Conservation (phyloP, 164 flowering plant genomes). For the Chimonanthus salicifolius region DNA sequence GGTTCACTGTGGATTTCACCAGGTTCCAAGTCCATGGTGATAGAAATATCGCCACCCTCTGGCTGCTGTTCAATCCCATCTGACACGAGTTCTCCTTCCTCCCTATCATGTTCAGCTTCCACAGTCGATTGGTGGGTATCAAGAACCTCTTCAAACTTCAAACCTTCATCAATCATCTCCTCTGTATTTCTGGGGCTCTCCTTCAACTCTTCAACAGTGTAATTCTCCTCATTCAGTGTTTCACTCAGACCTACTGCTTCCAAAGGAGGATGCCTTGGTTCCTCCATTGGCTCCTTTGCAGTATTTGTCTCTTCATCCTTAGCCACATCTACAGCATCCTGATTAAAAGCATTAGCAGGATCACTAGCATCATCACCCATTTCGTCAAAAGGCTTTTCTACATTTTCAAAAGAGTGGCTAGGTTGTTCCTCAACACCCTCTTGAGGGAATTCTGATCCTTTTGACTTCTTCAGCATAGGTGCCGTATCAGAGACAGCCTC, state of each 20-base stretch:
- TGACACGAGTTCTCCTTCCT: conserved; percentile 73
- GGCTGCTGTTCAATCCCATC: conserved; percentile 37
- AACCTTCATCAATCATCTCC: conserved; percentile 25
- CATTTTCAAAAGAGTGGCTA: conserved; percentile 18
- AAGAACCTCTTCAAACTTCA: conserved; percentile 32
- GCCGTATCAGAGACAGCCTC: conserved; percentile 31
- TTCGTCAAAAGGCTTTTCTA: conserved; percentile 32
- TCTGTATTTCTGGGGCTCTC: conserved; percentile 27
- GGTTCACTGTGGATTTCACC: conserved; percentile 38
- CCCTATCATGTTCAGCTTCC: conserved; percentile 53
- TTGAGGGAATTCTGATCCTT: conserved; percentile 35
- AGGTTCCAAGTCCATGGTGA: conserved; percentile 24
- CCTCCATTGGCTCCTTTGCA: conserved; percentile 26
- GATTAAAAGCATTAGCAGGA: conserved; percentile 26
- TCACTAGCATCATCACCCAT: conserved; percentile 31
- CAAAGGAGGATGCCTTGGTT: conserved; percentile 22
- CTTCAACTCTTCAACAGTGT: conserved; percentile 30
- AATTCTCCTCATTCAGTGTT: conserved; percentile 21
- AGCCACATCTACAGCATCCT: conserved; percentile 36
- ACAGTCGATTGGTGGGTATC: conserved; percentile 26
- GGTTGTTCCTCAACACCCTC: conserved; percentile 25
- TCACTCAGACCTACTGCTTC: conserved; percentile 29
- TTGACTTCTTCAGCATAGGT: conserved; percentile 54
- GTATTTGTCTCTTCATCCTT: conserved; percentile 35
- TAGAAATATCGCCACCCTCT: conserved; percentile 24